Evolutionary conservation across 371 early-diverging fungal genomes (phyloP), one percentile per base, ranked within the genome.

Genomic region (Vairimorpha necatrix): DNA sequence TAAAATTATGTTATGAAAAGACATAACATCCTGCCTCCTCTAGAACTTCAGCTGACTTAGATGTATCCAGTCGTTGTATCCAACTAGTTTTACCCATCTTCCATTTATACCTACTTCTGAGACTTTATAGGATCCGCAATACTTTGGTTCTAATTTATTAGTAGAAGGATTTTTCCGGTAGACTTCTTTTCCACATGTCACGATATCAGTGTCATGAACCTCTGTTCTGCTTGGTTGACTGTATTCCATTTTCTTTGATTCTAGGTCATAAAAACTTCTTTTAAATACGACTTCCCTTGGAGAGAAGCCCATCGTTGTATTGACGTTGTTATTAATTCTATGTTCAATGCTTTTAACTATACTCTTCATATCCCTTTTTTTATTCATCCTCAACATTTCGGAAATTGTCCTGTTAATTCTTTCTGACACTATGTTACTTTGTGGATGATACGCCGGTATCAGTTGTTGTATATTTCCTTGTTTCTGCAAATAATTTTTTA

Each of bases 31-130:
- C n/a, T n/a, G n/a, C 63, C 22, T 22, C 36, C 28, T 42, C 20
- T 20, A 63, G 11, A 33, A 63, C 36, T 63, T 63, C 6, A 63
- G 22, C 4, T 63, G 63, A 63, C 42, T 63, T 3, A 38, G 11
- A 38, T 63, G 63, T 2, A 63, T 6, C 63, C 63, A 63, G 9
- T 39, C 14, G 0, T 33, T 33, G n/a, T 3, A n/a, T 24, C 38
- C 38, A 24, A 6, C 2, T 11, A 63, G 20, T 20, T 63, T 32
- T n/a, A 33, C 4, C 63, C 63, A 63, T 34, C 13, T n/a, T 16
- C 22, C 22, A 1, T 39, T 63, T 14, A 38, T 63, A 14, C 63
- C 38, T 36, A 36, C 28, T 38, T 33, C 22, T 22, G 34, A 34
- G 18, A 63, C 22, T n/a, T 6, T 22, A 16, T 11, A 42, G 7